Conservation (phyloP, 176 grass and related monocot species). For the Eragrostis nindensis region DNA sequence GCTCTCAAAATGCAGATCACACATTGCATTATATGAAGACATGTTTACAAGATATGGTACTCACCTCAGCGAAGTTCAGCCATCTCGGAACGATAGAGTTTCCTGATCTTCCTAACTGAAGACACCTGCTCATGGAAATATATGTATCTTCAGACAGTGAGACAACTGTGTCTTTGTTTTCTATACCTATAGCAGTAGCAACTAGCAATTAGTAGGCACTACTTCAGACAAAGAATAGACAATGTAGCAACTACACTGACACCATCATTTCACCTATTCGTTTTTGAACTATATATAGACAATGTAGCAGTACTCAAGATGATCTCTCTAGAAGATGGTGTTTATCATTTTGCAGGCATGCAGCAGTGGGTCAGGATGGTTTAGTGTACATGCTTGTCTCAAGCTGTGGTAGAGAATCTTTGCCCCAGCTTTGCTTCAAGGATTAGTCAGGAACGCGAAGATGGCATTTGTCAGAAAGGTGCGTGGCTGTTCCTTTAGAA, state of each 20-base stretch:
- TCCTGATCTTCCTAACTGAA: conserved; percentile 40
- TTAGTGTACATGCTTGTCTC: conserved; percentile 58
- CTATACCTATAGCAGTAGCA: conserved; percentile 34
- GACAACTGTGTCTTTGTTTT: conserved; percentile 1
- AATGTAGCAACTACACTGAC: conserved; percentile 31
- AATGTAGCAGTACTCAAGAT: conserved; percentile 39
- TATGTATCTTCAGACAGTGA: conserved; percentile 34
- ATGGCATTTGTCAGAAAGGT: conserved; percentile 37
- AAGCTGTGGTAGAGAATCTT: conserved; percentile 61
- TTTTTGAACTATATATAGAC: conserved; percentile 42
- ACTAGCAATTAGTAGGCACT: conserved; percentile 25
- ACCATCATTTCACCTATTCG: conserved; percentile 36
- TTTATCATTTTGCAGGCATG: conserved; percentile 52
- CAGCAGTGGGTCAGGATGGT: conserved; percentile 48
- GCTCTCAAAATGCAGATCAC: conserved; percentile 21
- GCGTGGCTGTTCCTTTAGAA: conserved; percentile 26
- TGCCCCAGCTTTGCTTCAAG: conserved; percentile 45
- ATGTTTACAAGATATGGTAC: conserved; percentile 4
- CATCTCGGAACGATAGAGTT: conserved; percentile 41
- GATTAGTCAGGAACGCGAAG: conserved; percentile 44
- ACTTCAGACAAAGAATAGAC: neutral
- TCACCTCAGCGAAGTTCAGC: conserved; percentile 37
- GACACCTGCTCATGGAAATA: conserved; percentile 62
- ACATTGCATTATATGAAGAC: conserved; percentile 5
- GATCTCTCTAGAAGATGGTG: conserved; percentile 30